Conservation (phyloP, 2,329 filamentous ascomycete species). For the Triangularia verruculosa region DNA sequence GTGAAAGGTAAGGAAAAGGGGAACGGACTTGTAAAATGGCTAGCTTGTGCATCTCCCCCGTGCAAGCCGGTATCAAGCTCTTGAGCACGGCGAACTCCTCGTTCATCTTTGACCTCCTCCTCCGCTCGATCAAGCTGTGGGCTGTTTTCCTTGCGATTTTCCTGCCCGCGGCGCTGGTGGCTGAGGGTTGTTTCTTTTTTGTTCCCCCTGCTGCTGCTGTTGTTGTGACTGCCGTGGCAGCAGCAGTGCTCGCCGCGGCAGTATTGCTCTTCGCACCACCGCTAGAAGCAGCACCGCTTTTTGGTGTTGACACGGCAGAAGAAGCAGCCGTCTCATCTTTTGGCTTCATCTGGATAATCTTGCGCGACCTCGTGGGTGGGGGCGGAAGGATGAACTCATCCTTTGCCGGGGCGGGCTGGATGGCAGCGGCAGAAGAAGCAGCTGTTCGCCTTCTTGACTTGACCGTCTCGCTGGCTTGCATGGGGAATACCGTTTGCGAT, state of each 20-base stretch:
- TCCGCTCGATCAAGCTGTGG: conserved; percentile 88
- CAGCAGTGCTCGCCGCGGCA: conserved; percentile 23
- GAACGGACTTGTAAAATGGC: conserved; percentile 80
- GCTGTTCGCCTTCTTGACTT: conserved; percentile 54
- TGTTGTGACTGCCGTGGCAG: conserved; percentile 14
- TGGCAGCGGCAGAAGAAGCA: conserved; percentile 30
- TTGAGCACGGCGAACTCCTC: conserved; percentile 94
- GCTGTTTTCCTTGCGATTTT: conserved; percentile 96
- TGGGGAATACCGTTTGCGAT: conserved; percentile 41
- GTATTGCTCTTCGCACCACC: conserved; percentile 13
- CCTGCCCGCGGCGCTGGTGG: conserved; percentile 79
- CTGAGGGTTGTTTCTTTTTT: conserved; percentile 75
- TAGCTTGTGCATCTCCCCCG: conserved; percentile 97
- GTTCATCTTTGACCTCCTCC: conserved; percentile 95
- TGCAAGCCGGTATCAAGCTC: conserved; percentile 91
- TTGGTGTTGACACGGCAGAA: conserved; percentile 12
- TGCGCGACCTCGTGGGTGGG: conserved; percentile 85
- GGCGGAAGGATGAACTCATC: conserved; percentile 79
- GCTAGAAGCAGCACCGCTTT: conserved; percentile 3
- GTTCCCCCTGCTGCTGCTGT: conserved; percentile 37
- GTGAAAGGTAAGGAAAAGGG: neutral
- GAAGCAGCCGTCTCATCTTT: conserved; percentile 41
- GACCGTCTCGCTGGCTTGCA: conserved; percentile 44
- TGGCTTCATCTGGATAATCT: conserved; percentile 98
- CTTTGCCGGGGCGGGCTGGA: conserved; percentile 38